Evolutionary conservation across 108 stramenopile species (phyloP), one percentile per base, ranked within the genome.

Genomic region (Cyclotella sp.): DNA sequence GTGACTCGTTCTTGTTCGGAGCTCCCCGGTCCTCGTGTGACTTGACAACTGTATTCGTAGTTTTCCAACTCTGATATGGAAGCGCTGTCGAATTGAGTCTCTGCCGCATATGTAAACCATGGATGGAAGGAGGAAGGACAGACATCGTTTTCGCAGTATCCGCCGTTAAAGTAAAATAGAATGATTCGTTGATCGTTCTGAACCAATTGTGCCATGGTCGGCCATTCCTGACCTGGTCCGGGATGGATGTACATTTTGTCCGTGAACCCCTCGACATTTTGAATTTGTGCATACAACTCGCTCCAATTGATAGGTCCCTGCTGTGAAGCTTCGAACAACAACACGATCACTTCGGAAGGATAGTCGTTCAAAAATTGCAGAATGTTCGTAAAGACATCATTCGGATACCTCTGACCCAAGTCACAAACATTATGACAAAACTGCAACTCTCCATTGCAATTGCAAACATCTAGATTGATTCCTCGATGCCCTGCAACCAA

Each of bases 121-220:
- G 39, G 64, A 43, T 88, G 86, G 44, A 94, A 69, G 13, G 86
- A 83, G 14, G 63, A 26, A 26, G 92, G 92, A 73, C 89, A 90
- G 21, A 57, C 24, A n/a, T 85, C 64, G 45, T 86, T 71, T 30
- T 70, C 76, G 34, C 89, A 93, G 19, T 46, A 66, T n/a, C 84
- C 86, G 27, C 86, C 89, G 62, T 84, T 83, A 66, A 81, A 86
- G 26, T 89, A 84, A 57, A 93, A 93, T 15, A 88, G 39, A 30
- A 93, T 74, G 46, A 93, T 82, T 49, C 88, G 86, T 78, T 74
- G 85, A 44, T 81, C 73, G 28, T 79, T 64, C 39, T 77, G 45
- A 16, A 87, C 75, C 43, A 90, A 58, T 29, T 89, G 69, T 27
- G 82, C 64, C 63, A 91, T 68, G n/a, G 88, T 89, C 19, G 90